These are phyloP conservation scores for Flueggea neowawraea DNA, from an alignment of 441 rosid species.

Conservation along the genomic window DNA sequence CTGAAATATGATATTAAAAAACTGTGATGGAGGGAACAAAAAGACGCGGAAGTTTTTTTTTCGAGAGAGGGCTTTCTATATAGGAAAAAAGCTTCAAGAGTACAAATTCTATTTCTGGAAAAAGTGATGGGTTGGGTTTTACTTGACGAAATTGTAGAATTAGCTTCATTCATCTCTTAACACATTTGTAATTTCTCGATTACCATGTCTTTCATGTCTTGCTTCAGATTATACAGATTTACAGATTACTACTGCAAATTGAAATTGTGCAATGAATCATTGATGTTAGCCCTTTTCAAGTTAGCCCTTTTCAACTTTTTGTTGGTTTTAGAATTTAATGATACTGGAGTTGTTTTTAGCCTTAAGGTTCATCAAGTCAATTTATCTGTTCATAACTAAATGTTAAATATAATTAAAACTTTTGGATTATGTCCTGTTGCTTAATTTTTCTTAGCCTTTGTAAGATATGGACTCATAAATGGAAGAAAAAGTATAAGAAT, in stretches of 20 bases:
- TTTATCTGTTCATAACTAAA: no score
- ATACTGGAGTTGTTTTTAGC: no score
- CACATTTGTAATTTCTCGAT: constrained; percentile 24
- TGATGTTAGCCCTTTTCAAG: no score
- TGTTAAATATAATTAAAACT: no score
- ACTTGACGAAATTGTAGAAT: constrained; percentile 11
- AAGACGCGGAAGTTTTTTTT: constrained; percentile 15
- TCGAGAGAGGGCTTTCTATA: constrained; percentile 7
- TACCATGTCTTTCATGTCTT: constrained; percentile 5
- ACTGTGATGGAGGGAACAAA: constrained; percentile 7
- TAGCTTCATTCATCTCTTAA: constrained; percentile 17
- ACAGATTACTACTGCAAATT: background rate
- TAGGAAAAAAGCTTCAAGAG: constrained; percentile 16
- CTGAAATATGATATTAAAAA: constrained; percentile 7
- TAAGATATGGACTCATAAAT: no score
- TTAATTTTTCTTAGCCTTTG: no score
- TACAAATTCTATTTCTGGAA: constrained; percentile 4
- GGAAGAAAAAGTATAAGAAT: background rate
- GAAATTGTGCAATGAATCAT: background rate
- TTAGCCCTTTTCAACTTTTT: no score
- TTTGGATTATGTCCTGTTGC: no score
- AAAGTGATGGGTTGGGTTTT: constrained; percentile 10
- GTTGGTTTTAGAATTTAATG: no score
- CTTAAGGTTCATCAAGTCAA: no score
- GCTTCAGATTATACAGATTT: background rate